Evolutionary conservation across 805 yeast genomes (phyloP), one percentile per base, ranked within the genome.

Genomic region (Saccharomyces paradoxus): DNA sequence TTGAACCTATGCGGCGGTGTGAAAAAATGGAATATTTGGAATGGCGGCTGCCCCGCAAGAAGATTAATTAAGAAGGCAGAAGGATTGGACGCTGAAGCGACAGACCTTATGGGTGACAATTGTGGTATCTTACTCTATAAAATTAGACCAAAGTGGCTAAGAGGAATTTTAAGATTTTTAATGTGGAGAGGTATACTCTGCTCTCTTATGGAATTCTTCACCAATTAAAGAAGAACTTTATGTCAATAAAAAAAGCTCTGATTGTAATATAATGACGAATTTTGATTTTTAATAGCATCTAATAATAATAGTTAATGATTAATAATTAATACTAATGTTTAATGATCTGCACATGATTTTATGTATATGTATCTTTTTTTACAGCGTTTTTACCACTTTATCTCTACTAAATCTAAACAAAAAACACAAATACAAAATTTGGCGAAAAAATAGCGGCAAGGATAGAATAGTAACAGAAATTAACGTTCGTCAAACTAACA

Each of bases 11-110:
- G 98, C 66, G 95, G 91, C 66, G 73, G 92, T 37, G 75, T 81
- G 57, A 89, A 88, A 66, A 91, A 97, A 96, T 91, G 95, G 92
- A 89, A 90, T 65, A 77, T 88, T 61, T 78, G 87, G 81, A 78
- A 81, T 53, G 84, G 89, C 2, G 49, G 49, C 17, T 91, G 98
- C 71, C 84, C 84, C n/a, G 81, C 90, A 4, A 74, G 96, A 51
- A 76, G 79, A 52, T 81, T 82, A 59, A 80, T 84, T 54, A 81
- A 85, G 57, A 80, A 86, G 75, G 97, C 96, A 0, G 80, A 85
- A 59, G 97, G 97, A 3, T 47, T 65, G 22, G 69, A 65, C 1
- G 78, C 87, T 17, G 96, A 90, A 65, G 80, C 84, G 56, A 96
- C 89, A 65, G 90, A 89, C 44, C 53, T 60, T 26, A 60, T 64